phyloP scores from a whole-genome alignment of 177 flowering plant genomes.

The Vitis hybrid region DNA sequence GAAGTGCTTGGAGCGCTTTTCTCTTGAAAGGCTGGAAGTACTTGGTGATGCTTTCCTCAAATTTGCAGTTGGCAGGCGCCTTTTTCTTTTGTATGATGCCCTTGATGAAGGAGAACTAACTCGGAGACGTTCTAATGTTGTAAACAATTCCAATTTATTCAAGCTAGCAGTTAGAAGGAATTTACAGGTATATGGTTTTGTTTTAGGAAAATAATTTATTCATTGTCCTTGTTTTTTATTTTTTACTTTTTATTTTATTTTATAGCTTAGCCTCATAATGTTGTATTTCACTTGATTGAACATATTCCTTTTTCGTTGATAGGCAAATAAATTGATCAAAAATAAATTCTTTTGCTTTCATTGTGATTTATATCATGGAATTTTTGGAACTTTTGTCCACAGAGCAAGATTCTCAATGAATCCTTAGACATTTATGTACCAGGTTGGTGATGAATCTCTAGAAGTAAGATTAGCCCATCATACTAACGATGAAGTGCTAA shows the following conservation, averaged over 20 bases:
- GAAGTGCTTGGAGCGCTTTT: conserved; percentile 78
- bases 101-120: conserved; percentile 90
- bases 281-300: too few species aligned
- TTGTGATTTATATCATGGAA: too few species aligned
- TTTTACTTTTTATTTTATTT: not conserved
- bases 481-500: too few species aligned
- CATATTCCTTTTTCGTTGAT: too few species aligned
- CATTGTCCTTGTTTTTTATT: not conserved
- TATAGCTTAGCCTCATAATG: too few species aligned
- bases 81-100: conserved; percentile 64
- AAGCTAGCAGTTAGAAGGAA: conserved; percentile 57
- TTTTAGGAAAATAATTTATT: not conserved
- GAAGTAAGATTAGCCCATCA: too few species aligned
- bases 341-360: too few species aligned
- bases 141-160: conserved; percentile 69
- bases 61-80: conserved; percentile 84
- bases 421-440: too few species aligned
- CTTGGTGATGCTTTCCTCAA: conserved; percentile 98
- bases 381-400: too few species aligned
- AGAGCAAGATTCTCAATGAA: too few species aligned
- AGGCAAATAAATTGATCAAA: too few species aligned
- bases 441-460: too few species aligned
- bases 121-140: conserved; percentile 68
- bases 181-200: conserved; percentile 59
- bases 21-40: conserved; percentile 94